Base-by-base conservation (phyloP, 176 grass and related monocot genomes). In the Rhynchospora pubera region DNA sequence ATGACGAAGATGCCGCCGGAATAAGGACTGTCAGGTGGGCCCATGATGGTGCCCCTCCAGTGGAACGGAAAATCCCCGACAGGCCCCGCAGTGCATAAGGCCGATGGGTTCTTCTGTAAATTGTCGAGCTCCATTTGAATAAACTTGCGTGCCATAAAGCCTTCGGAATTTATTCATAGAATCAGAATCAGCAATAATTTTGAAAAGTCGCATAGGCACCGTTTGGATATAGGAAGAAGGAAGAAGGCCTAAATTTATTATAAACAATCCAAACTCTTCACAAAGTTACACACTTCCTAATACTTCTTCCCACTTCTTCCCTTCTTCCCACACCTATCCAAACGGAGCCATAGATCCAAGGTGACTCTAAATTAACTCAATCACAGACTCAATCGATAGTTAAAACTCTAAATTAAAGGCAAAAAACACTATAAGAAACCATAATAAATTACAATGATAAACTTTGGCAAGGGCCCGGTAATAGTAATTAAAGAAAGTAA, bases 61-160 rank as follows among this genome's bases (percentile, higher is more conserved):
- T 85, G 87, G 28, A 89, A 89, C 66, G 85, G 57, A 77, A 85
- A 83, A 46, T 85, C 87, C 3, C 86, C 63, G 21, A 84, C 82
- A 0, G 86, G 86, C 15, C 86, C 86, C 2, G 86, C 86, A 12
- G 83, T 85, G 28, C 87, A 85, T 18, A 57, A 77, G 16, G 57
- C 56, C 12, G 65, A 77, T 47, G 83, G 77, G 79, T 88, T 81
- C 64, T 73, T 84, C 65, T 84, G 81, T 55, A 88, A 46, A 50
- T 88, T 82, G 34, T 80, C 74, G 10, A 88, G 86, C 62, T 88
- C 86, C 73, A 84, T 88, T 34, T 88, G 86, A 62, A 88, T 88
- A 9, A 82, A 77, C 52, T 60, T 88, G 74, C 62, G 84, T 47
- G 82, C 80, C 86, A 88, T 88, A 6, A 43, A 14, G 16, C 8